These are phyloP conservation scores for Seiridium cupressi DNA, from an alignment of 2,329 filamentous ascomycete species.

Conservation along the genomic window DNA sequence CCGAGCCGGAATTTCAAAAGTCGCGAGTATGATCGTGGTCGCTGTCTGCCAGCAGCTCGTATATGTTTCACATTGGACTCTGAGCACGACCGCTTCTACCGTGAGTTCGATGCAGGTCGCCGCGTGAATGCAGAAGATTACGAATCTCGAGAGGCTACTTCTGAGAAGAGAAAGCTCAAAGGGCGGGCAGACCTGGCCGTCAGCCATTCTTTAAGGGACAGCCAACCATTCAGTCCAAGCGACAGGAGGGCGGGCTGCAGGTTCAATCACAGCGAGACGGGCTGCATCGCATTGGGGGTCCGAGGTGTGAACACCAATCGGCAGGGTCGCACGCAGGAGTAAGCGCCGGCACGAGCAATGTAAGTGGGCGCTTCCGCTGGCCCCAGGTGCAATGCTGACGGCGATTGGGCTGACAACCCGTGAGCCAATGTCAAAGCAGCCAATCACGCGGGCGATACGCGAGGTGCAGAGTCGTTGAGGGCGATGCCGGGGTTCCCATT, in stretches of 20 bases:
- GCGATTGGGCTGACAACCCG: slow-evolving; percentile 3
- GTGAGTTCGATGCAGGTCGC: not conserved
- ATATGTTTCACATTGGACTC: slow-evolving; percentile 1
- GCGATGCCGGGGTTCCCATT: not conserved
- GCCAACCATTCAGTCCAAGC: not conserved
- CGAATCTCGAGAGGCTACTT: not conserved
- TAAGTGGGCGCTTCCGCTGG: slow-evolving; percentile 7
- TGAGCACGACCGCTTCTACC: not conserved
- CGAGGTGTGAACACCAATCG: slow-evolving; percentile 1
- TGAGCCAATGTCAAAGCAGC: not conserved
- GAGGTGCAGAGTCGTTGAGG: not conserved
- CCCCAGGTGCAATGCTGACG: not conserved
- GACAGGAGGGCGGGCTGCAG: not conserved
- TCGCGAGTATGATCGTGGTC: not conserved
- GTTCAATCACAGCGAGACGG: slow-evolving; percentile 2
- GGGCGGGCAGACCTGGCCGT: not conserved
- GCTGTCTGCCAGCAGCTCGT: slow-evolving; percentile 1
- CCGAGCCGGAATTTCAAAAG: not conserved
- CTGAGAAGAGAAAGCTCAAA: not conserved
- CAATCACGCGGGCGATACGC: slow-evolving; percentile 6
- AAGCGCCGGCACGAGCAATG: slow-evolving; percentile 2
- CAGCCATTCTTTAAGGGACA: slow-evolving; percentile 4
- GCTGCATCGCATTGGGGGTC: not conserved
- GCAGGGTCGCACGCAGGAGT: slow-evolving; percentile 4
- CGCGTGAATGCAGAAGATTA: not conserved